phyloP scores from a whole-genome alignment of 148 eudicot genomes.

The Persicaria tinctoria region DNA sequence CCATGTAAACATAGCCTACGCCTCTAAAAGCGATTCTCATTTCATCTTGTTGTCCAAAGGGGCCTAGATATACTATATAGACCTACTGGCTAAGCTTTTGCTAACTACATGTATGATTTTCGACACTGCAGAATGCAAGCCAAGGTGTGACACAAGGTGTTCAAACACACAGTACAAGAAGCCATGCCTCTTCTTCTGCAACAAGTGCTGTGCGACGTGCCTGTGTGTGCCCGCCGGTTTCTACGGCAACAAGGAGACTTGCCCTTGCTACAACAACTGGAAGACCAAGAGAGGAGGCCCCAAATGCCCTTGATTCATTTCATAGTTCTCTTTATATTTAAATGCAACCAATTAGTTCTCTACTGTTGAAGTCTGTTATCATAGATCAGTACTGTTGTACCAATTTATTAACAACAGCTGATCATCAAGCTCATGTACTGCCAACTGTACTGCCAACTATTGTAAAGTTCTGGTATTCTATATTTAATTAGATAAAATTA shows the following conservation, averaged over 20 bases:
- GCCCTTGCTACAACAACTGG: constrained; percentile 14
- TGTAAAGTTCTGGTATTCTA: neutral
- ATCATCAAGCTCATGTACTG: constrained; percentile 1
- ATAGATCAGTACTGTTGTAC: neutral
- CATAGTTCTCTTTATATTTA: too few species aligned
- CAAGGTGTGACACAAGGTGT: constrained; percentile 11
- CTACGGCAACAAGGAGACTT: constrained; percentile 10
- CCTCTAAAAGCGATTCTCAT: too few species aligned
- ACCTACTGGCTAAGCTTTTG: neutral
- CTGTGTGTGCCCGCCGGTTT: constrained; percentile 9
- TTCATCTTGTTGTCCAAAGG: neutral
- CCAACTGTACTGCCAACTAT: constrained; percentile 5
- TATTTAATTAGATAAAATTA: neutral
- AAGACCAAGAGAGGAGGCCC: constrained; percentile 16
- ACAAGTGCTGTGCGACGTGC: constrained; percentile 12
- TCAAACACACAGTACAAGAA: constrained; percentile 14
- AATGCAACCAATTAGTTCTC: too few species aligned
- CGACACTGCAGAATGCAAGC: neutral
- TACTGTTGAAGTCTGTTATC: neutral
- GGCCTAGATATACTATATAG: neutral
- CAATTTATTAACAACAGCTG: neutral
- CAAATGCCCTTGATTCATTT: constrained; percentile 7
- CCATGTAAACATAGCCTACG: too few species aligned
- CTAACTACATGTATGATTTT: neutral
- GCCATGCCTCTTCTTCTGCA: constrained; percentile 12